Base-by-base conservation (phyloP, 2,329 filamentous ascomycete genomes). In the Aureobasidium sp. region DNA sequence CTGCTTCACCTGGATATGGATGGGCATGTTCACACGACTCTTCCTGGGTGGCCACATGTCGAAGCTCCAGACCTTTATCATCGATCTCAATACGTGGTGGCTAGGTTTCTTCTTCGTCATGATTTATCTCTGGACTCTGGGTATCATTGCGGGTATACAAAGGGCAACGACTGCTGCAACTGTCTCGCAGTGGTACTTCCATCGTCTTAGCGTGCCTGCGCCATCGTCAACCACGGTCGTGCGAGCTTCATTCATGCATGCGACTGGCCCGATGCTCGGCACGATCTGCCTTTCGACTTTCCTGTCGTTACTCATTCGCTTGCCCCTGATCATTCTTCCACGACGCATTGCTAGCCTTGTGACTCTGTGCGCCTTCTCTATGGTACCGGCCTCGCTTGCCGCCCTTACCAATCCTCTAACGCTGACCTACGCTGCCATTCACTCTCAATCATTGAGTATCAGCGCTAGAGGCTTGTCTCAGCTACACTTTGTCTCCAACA, bases 171-270 rank as follows among this genome's bases (percentile, higher is more conserved):
- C 93, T 15, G 93, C 91, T 27, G 94, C 94, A 12, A 96, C 93
- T 0, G 93, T 97, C 27, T 96, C 91, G 44, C 94, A 99, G 74
- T 99, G 94, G 94, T 99, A 99, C 75, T 99, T 97, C 74, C 93
- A 97, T 74, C 90, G 94, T 65, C 89, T 95, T 68, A 85, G 86
- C 5, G 83, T 86, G 12, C 91, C 93, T 5, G 81, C 87, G 9
- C 86, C 91, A 2, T 86, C 90, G 0, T 92, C 91, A 1, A 81
- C 82, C 62, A 87, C 92, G 61, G 88, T 97, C 52, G 91, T 97
- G 29, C 80, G 84, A 64, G 93, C 92, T 7, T 93, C 92, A 15
- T 79, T 96, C 48, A 80, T 81, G 54, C 94, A 99, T 75, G 88
- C 92, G 2, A 79, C 85, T 15, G 92, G 90, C 17, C 93, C 90